A percentile compares a stretch with the other conserved stretches of the same genome.
phyloP scores from a whole-genome alignment of 371 early-diverging fungal species.

The Apophysomyces variabilis region DNA sequence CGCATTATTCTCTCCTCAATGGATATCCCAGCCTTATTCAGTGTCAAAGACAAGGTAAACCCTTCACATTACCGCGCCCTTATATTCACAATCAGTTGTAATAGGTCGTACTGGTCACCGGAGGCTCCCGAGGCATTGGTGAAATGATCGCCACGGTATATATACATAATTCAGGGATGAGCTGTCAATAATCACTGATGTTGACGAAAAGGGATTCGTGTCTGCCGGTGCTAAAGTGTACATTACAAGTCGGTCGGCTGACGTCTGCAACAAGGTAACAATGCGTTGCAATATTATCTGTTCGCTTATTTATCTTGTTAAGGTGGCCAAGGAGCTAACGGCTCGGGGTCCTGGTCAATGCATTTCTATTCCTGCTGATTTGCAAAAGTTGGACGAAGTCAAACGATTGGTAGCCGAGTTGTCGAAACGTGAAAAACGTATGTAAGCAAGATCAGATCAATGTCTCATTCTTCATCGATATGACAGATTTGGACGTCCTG shows the following conservation, averaged over 20 bases:
- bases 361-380: slow-evolving; percentile 78
- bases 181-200: not conserved
- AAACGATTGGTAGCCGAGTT: slow-evolving; percentile 64
- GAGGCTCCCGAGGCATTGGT: slow-evolving; percentile 80
- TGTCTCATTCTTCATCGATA: not conserved
- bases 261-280: slow-evolving; percentile 60
- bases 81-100: slow-evolving; percentile 38
- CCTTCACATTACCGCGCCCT: not conserved
- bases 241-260: slow-evolving; percentile 69
- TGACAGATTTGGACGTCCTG: slow-evolving; percentile 74
- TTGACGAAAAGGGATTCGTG: slow-evolving; percentile 60
- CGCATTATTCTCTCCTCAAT: slow-evolving; percentile 28
- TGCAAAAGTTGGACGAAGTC: slow-evolving; percentile 64
- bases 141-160: slow-evolving; percentile 59
- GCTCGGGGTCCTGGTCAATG: slow-evolving; percentile 71
- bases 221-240: slow-evolving; percentile 80
- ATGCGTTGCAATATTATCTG: not conserved
- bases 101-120: slow-evolving; percentile 88
- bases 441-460: slow-evolving; percentile 12
- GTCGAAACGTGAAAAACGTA: slow-evolving; percentile 63
- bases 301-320: not conserved
- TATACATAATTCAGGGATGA: not conserved
- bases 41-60: slow-evolving; percentile 68
- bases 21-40: slow-evolving; percentile 69
- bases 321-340: slow-evolving; percentile 58